These are phyloP conservation scores for Cladosporium sp. DNA, from an alignment of 2,329 filamentous ascomycete genomes.

Conservation along the genomic window DNA sequence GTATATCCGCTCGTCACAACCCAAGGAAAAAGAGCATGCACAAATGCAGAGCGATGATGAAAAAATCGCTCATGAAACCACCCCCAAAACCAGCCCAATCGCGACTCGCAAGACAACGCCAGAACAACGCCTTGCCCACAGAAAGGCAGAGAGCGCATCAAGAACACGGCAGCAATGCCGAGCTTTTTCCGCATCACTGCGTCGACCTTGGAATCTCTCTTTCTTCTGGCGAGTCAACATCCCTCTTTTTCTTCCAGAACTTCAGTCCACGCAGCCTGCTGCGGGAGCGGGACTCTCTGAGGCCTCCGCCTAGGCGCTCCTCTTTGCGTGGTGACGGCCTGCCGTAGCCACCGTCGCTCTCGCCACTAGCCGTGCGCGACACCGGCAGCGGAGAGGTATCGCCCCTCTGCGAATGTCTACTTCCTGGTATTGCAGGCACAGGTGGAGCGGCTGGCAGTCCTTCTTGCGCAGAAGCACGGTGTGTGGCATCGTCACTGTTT, in stretches of 20 bases:
- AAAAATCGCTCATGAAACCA: neutral
- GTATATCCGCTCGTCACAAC: constrained; percentile 13
- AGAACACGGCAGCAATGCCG: neutral
- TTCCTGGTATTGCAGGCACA: constrained; percentile 6
- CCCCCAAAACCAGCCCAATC: neutral
- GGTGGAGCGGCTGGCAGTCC: constrained; percentile 20
- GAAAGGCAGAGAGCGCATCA: neutral
- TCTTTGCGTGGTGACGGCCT: constrained; percentile 6
- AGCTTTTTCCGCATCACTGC: neutral
- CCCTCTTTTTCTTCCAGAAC: constrained; percentile 34
- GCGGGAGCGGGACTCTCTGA: constrained; percentile 31
- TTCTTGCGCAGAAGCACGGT: constrained; percentile 21
- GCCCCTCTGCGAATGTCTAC: neutral
- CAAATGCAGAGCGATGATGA: neutral
- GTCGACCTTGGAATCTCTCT: neutral
- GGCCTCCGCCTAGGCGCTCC: neutral
- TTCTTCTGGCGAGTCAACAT: constrained; percentile 9
- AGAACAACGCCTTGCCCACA: neutral
- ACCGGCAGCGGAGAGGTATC: neutral
- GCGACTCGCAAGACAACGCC: neutral
- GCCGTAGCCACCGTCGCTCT: constrained; percentile 2
- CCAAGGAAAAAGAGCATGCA: neutral
- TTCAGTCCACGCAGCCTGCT: constrained; percentile 33
- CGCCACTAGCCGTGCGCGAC: neutral
- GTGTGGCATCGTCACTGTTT: constrained; percentile 18